These are phyloP conservation scores for Fusarium buxicola DNA, from an alignment of 2,329 filamentous ascomycete species.

Conservation along the genomic window DNA sequence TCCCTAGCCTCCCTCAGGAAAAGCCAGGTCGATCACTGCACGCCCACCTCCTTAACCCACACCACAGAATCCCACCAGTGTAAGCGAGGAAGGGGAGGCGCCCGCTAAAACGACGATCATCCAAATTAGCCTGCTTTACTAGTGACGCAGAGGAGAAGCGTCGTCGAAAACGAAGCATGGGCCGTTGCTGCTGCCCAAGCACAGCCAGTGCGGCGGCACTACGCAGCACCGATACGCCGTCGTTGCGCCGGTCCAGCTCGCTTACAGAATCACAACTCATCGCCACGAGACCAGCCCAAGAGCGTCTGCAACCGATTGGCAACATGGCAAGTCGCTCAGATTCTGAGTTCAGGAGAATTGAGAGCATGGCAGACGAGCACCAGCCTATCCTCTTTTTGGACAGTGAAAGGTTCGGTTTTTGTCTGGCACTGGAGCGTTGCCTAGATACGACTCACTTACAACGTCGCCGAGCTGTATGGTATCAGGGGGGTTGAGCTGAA, in stretches of 20 bases:
- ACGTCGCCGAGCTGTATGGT: slow-evolving; percentile 6
- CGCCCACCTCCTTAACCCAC: slow-evolving; percentile 32
- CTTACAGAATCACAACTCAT: slow-evolving; percentile 27
- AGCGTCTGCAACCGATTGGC: slow-evolving; percentile 20
- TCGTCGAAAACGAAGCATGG: slow-evolving; percentile 10
- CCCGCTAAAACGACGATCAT: slow-evolving; percentile 48
- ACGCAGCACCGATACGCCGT: slow-evolving; percentile 36
- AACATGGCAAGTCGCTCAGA: slow-evolving; percentile 5
- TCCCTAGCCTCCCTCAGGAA: slow-evolving; percentile 35
- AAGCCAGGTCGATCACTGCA: slow-evolving; percentile 44
- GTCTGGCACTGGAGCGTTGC: slow-evolving; percentile 1
- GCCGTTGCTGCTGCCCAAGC: slow-evolving; percentile 35
- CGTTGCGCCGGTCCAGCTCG: slow-evolving; percentile 26
- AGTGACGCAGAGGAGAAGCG: slow-evolving; percentile 36
- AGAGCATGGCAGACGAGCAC: too few species aligned
- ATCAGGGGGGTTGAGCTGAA: slow-evolving; percentile 20
- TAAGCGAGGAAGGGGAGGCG: slow-evolving; percentile 48
- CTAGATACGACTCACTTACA: slow-evolving; percentile 10
- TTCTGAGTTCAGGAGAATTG: neutral
- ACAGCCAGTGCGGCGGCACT: slow-evolving; percentile 30
- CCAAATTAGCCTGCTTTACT: slow-evolving; percentile 44
- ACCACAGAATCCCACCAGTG: slow-evolving; percentile 43
- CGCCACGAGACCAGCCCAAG: slow-evolving; percentile 17
- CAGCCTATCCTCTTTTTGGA: neutral
- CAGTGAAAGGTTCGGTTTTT: neutral